phyloP scores from a whole-genome alignment of 192 early-diverging fungal species.

The Diversispora eburnea region DNA sequence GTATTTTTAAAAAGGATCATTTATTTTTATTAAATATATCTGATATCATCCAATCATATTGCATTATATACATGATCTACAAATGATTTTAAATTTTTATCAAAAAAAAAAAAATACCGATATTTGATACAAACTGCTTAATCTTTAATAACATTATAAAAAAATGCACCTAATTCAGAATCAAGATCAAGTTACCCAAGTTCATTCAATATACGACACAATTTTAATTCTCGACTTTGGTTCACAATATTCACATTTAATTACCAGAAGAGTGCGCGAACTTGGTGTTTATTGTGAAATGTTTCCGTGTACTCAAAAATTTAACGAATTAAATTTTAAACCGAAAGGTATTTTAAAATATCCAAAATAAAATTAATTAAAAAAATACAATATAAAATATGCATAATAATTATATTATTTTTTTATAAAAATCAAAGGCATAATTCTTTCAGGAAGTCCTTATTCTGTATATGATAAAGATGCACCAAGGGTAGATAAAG shows the following conservation, averaged over 20 bases:
- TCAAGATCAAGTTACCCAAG: conserved; percentile 45
- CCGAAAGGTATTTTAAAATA: conserved; percentile 67
- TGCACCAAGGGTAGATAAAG: conserved; percentile 91
- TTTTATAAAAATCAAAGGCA: conserved; percentile 42
- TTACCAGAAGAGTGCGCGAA: conserved; percentile 92
- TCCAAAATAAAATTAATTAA: background rate
- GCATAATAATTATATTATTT: background rate
- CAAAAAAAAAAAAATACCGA: too few species aligned
- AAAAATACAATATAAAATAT: background rate
- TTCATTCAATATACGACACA: conserved; percentile 87
- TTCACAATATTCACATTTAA: conserved; percentile 97
- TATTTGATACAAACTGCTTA: too few species aligned
- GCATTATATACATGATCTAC: too few species aligned
- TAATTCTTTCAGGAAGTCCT: conserved; percentile 94
- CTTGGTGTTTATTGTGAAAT: conserved; percentile 99
- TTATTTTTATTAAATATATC: too few species aligned
- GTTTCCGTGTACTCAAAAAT: conserved; percentile 93
- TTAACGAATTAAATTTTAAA: conserved; percentile 89
- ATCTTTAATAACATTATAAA: too few species aligned
- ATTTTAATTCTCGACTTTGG: conserved; percentile 99
- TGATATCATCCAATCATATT: too few species aligned
- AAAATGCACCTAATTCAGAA: background rate
- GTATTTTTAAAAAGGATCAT: too few species aligned
- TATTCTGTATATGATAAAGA: conserved; percentile 96
- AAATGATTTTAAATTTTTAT: too few species aligned